Evolutionary conservation across 2,329 filamentous ascomycete genomes (phyloP), one percentile per base, ranked within the genome.

Genomic region (Exserohilum rostratum): DNA sequence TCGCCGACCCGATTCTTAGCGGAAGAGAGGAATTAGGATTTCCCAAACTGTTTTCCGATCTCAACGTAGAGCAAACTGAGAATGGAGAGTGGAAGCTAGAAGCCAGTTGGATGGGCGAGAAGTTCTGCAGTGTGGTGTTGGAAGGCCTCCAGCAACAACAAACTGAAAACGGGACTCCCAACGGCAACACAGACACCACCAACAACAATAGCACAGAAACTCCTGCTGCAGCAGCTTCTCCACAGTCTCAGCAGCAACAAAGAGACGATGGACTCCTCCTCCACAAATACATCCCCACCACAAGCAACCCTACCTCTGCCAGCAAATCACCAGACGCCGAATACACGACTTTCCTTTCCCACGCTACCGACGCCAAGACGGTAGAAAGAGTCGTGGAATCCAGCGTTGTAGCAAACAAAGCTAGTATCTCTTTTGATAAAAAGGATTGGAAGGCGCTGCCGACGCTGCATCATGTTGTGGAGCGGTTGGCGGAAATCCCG

Each of bases 1-100:
- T 84, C 2, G 74, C 84, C 0, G 86, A 89, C 57, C 83, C 85
- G 0, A 86, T 88, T 38, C 67, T 87, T 0, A 82, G 81, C 3
- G 85, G 83, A 0, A 74, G 84, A 1, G 85, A 87, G 42, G 85
- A 87, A 59, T 75, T 87, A 0, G 85, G 85, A 0, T 84, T 87
- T 79, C 83, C 84, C 0, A 87, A 87, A 70, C 58, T 86, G 0
- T 85, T 78, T 58, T 79, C 79, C n/a, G 72, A 79, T 0, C 77
- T 87, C 9, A 77, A 84, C 22, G 59, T 83, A 12, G 60, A 76
- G 25, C 66, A 72, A 37, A 67, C 71, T 18, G 62, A 57, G 13
- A 65, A 71, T 7, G 22, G 22, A 27, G 74, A 73, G 0, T 80
- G 77, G 55, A 69, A 69, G 4, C 59, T 82, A 22, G 70, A 66